Evolutionary conservation across 352 stramenopile species (phyloP).

Genomic region (Pythium rishiriense): DNA sequence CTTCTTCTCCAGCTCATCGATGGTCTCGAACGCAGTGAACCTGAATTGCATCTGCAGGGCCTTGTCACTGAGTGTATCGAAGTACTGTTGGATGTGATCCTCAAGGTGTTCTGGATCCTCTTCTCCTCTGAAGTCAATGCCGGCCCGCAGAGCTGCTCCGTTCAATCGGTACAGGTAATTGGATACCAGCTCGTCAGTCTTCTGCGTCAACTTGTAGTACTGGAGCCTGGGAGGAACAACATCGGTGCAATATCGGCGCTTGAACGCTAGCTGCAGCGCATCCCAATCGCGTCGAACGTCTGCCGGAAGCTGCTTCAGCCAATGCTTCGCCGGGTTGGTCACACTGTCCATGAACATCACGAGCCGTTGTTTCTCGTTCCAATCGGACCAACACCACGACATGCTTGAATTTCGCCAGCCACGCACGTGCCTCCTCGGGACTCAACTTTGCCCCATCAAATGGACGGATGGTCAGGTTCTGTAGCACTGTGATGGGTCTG

Average conservation of each 20-base stretch:
- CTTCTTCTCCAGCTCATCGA: slow-evolving; percentile 21
- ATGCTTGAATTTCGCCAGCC: slow-evolving; percentile 8
- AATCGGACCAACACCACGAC: slow-evolving; percentile 11
- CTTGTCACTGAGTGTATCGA: slow-evolving; percentile 27
- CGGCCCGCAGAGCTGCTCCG: not conserved
- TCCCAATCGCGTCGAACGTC: not conserved
- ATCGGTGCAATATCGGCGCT: slow-evolving; percentile 12
- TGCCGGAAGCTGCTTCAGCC: slow-evolving; percentile 9
- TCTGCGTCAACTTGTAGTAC: slow-evolving; percentile 25
- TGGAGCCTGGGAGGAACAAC: not conserved
- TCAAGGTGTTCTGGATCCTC: not conserved
- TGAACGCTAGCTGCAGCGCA: slow-evolving; percentile 4
- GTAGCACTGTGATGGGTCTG: not conserved
- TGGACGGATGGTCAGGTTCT: not conserved
- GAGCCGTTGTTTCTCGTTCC: not conserved
- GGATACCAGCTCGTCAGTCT: slow-evolving; percentile 15
- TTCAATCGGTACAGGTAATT: slow-evolving; percentile 30
- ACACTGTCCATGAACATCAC: slow-evolving; percentile 13
- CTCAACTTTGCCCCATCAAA: not conserved
- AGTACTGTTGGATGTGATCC: slow-evolving; percentile 25
- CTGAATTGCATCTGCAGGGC: slow-evolving; percentile 19
- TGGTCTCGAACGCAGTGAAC: slow-evolving; percentile 11
- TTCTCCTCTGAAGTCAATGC: slow-evolving; percentile 18
- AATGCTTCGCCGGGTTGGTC: slow-evolving; percentile 10
- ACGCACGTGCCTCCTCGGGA: not conserved